phyloP scores from a whole-genome alignment of 1,139 yeast species.

The Scheffersomyces stambukii region DNA sequence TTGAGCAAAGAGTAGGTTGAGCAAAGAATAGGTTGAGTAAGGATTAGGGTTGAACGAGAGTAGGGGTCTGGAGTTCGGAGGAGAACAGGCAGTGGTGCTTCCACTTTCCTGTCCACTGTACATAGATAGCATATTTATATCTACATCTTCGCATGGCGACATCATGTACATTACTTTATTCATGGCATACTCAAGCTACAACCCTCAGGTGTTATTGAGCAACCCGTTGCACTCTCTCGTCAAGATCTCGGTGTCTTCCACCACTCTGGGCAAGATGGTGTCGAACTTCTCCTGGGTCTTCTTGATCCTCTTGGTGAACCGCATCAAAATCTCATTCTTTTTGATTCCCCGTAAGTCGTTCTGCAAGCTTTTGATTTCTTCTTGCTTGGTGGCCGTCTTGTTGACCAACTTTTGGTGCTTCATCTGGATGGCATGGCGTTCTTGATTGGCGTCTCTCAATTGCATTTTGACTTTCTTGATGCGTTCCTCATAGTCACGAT shows the following conservation, averaged over 20 bases:
- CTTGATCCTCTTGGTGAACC: slow-evolving; percentile 26
- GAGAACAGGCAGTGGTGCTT: too few species aligned
- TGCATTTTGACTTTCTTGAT: slow-evolving; percentile 19
- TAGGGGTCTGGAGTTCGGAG: too few species aligned
- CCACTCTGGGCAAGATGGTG: slow-evolving; percentile 31
- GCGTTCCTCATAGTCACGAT: slow-evolving; percentile 22
- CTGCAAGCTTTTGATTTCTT: slow-evolving; percentile 23
- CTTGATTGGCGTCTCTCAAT: slow-evolving; percentile 21
- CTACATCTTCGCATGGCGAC: too few species aligned
- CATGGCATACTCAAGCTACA: too few species aligned
- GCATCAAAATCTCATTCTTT: slow-evolving; percentile 22
- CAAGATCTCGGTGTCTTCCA: slow-evolving; percentile 15
- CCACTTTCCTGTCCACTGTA: too few species aligned
- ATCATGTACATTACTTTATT: slow-evolving; percentile 1
- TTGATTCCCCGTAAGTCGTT: slow-evolving; percentile 28
- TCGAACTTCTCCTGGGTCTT: slow-evolving; percentile 37
- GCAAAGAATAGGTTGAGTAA: too few species aligned
- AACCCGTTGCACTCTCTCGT: slow-evolving; percentile 10
- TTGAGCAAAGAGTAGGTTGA: too few species aligned
- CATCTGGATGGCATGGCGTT: slow-evolving; percentile 15
- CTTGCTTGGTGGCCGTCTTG: slow-evolving; percentile 21
- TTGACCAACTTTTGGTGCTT: slow-evolving; percentile 25
- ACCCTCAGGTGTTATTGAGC: slow-evolving; percentile 4
- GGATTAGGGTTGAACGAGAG: too few species aligned
- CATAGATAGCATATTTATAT: too few species aligned